Conservation (phyloP, 1,284 basidiomycete genomes). For the Bjerkandera adusta region DNA sequence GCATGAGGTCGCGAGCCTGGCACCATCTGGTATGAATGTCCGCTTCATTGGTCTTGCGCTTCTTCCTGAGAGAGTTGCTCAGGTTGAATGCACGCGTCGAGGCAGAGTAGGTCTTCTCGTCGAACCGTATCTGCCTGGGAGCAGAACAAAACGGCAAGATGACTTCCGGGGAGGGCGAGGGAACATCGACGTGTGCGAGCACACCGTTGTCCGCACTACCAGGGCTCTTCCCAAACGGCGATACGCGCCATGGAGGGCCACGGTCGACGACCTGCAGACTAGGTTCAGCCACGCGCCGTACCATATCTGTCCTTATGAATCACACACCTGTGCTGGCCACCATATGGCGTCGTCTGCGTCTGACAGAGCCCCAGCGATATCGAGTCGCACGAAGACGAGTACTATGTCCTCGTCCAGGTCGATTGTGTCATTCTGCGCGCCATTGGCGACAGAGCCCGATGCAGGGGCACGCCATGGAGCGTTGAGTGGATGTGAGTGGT, state of each 20-base stretch:
- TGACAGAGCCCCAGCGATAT: conserved; percentile 22
- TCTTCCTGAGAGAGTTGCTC: conserved; percentile 26
- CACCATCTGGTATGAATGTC: conserved; percentile 31
- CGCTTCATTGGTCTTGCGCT: conserved; percentile 20
- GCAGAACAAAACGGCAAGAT: conserved; percentile 26
- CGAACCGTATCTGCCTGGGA: conserved; percentile 28
- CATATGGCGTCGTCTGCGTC: conserved; percentile 28
- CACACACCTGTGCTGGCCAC: conserved; percentile 39
- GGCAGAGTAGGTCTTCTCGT: conserved; percentile 22
- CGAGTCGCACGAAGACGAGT: conserved; percentile 35
- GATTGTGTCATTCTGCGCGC: conserved; percentile 15
- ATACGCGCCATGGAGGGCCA: conserved; percentile 19
- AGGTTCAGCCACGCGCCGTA: conserved; percentile 3
- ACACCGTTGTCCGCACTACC: conserved; percentile 6
- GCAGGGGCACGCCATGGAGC: not conserved
- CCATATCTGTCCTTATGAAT: not conserved
- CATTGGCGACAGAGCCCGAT: not conserved
- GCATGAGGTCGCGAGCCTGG: conserved; percentile 30
- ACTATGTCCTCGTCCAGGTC: conserved; percentile 19
- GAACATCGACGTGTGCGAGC: conserved; percentile 20
- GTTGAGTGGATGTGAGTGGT: not conserved
- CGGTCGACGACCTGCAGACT: conserved; percentile 10
- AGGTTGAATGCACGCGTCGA: not conserved
- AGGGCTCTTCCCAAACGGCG: conserved; percentile 24
- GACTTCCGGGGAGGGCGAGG: conserved; percentile 19